Base-by-base conservation (phyloP, 768 basidiomycete species). In the Auricularia sp. region DNA sequence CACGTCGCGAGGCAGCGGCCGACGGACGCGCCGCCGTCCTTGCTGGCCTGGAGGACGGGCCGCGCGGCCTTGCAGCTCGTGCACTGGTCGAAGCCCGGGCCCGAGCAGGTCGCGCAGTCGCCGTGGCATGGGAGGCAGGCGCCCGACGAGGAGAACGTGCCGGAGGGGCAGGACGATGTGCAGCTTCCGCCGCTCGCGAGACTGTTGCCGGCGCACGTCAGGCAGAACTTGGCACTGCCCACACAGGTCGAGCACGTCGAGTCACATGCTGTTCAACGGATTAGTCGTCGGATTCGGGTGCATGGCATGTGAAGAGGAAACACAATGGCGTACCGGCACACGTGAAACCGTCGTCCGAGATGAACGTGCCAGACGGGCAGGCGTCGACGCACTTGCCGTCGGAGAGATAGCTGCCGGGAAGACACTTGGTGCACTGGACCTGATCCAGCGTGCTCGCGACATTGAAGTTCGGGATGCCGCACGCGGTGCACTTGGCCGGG, bases 21-120 rank as follows among this genome's bases (percentile, higher is more conserved):
- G 11, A 42, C 35, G 63, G 82, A 85, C 11, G 56, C 13, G 24
- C 14, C 13, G 34, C 29, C 29, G 47, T 16, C 14, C 47, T 21
- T 21, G 24, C 42, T 56, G 58, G 45, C 47, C 45, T 82, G 83
- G 58, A 87, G 83, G 45, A 93, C 89, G 0, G 91, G 92, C 0
- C 85, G 83, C 24, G 78, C 75, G 34, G 85, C 70, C 37, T 85
- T 80, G 70, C 92, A 94, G 61, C 83, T 82, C 7, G 85, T 80
- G 75, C 93, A 96, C 71, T 93, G 87, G 71, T 84, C 85, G 76
- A 91, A 91, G 0, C 85, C 82, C 24, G 82, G 70, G n/a, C 91
- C 92, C 29, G 85, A 84, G 75, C 94, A 96, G 1, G 88, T 85
- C 16, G 83, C 84, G 70, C 93, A 96, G 71, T 95, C 94, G 0